Evolutionary conservation across 2,329 filamentous ascomycete species (phyloP).

Genomic region (Paracoccidioides brasiliensis): DNA sequence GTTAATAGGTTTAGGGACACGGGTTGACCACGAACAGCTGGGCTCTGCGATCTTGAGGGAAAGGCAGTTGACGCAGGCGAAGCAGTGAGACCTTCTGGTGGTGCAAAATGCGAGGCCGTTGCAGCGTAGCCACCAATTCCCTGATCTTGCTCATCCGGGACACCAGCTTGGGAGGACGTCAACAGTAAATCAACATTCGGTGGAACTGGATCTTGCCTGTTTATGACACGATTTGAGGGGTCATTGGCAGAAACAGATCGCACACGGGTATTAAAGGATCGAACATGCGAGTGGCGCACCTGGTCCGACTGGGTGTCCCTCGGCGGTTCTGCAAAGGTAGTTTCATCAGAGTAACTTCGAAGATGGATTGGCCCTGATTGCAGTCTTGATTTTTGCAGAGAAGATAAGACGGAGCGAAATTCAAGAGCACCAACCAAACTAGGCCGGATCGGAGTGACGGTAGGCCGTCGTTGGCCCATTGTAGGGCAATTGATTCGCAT

Average conservation of each 20-base stretch:
- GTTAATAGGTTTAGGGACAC: slow-evolving; percentile 31
- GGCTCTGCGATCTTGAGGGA: slow-evolving; percentile 23
- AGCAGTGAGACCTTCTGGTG: slow-evolving; percentile 14
- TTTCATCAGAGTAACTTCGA: slow-evolving; percentile 56
- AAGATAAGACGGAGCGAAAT: slow-evolving; percentile 82
- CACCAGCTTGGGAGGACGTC: slow-evolving; percentile 21
- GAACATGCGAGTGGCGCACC: slow-evolving; percentile 15
- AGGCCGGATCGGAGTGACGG: slow-evolving; percentile 74
- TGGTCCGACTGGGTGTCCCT: not conserved
- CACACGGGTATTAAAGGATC: slow-evolving; percentile 19
- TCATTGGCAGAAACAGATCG: slow-evolving; percentile 50
- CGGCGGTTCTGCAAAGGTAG: slow-evolving; percentile 27
- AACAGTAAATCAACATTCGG: slow-evolving; percentile 25
- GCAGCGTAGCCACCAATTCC: slow-evolving; percentile 1
- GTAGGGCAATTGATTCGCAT: slow-evolving; percentile 73
- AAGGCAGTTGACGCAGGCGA: slow-evolving; percentile 24
- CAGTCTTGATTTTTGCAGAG: slow-evolving; percentile 69
- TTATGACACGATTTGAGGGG: slow-evolving; percentile 35
- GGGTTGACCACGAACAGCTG: slow-evolving; percentile 15
- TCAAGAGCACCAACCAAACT: slow-evolving; percentile 89
- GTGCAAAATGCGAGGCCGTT: not conserved
- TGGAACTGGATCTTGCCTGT: slow-evolving; percentile 18
- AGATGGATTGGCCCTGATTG: slow-evolving; percentile 55
- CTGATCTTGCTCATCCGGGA: slow-evolving; percentile 7
- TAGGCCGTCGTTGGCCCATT: slow-evolving; percentile 53